phyloP scores from a whole-genome alignment of 1,139 yeast species.

The Protomyces inundatus region DNA sequence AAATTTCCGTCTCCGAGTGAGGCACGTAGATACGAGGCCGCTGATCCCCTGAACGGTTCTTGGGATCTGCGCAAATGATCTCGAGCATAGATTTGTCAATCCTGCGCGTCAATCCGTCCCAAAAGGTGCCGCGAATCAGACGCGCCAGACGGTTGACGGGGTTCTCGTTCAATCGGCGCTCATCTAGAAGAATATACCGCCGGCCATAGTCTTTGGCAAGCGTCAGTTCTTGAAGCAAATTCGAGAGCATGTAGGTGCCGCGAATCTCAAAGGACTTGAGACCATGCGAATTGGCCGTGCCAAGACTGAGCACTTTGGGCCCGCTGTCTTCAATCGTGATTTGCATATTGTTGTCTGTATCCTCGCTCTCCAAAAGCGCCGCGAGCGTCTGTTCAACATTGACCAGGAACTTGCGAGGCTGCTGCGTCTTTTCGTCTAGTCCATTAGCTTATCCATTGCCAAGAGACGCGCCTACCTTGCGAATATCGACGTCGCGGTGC shows the following conservation, averaged over 20 bases:
- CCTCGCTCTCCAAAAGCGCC: constrained; percentile 69
- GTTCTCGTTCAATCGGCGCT: constrained; percentile 75
- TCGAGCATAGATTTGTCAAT: constrained; percentile 59
- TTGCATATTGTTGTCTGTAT: constrained; percentile 79
- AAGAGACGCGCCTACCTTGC: neutral
- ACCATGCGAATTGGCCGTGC: constrained; percentile 50
- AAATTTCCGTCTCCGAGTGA: constrained; percentile 62
- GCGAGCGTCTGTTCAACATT: constrained; percentile 70
- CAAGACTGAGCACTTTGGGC: constrained; percentile 78
- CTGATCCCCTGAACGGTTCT: constrained; percentile 57
- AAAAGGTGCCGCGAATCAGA: constrained; percentile 69
- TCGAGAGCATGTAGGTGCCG: constrained; percentile 89
- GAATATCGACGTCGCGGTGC: constrained; percentile 12
- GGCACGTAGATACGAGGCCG: constrained; percentile 80
- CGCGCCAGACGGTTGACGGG: constrained; percentile 77
- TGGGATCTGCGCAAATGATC: constrained; percentile 70
- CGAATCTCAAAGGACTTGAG: constrained; percentile 51
- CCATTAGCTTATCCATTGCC: neutral
- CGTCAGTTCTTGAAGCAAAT: constrained; percentile 81
- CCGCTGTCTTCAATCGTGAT: constrained; percentile 91
- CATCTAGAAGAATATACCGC: constrained; percentile 71
- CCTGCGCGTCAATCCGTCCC: constrained; percentile 73
- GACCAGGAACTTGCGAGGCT: constrained; percentile 58
- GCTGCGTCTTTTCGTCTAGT: constrained; percentile 3
- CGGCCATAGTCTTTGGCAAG: constrained; percentile 79